A percentile compares a stretch with the other conserved stretches of the same genome.
phyloP scores from a whole-genome alignment of 805 yeast species.

The Kazachstania kunashirensis region DNA sequence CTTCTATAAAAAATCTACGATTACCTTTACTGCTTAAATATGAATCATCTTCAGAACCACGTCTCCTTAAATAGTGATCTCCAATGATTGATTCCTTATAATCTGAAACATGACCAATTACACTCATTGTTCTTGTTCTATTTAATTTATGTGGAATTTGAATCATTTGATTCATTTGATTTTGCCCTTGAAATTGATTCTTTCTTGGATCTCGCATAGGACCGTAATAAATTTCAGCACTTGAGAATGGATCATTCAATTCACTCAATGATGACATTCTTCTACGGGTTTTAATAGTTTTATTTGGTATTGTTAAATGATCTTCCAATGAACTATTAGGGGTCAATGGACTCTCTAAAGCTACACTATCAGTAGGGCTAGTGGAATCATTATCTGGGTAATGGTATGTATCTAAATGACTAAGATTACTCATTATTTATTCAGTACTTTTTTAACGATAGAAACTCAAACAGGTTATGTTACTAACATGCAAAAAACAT shows the following conservation, averaged over 20 bases:
- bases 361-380: too few relatives aligned
- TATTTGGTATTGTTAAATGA: too few relatives aligned
- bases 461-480: too few relatives aligned
- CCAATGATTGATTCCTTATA: slow-evolving; percentile 12
- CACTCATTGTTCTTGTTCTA: slow-evolving; percentile 50
- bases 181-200: neutral
- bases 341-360: too few relatives aligned
- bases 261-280: slow-evolving; percentile 39
- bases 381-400: too few relatives aligned
- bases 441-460: too few relatives aligned
- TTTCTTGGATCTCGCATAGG: slow-evolving; percentile 48
- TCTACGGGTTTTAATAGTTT: slow-evolving; percentile 10
- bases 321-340: too few relatives aligned
- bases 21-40: slow-evolving; percentile 31
- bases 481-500: too few relatives aligned
- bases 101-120: slow-evolving; percentile 28
- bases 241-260: slow-evolving; percentile 51
- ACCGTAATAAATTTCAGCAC: slow-evolving; percentile 64
- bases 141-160: slow-evolving; percentile 27
- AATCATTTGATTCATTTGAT: slow-evolving; percentile 12
- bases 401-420: too few relatives aligned
- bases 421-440: too few relatives aligned
- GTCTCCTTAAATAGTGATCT: slow-evolving; percentile 32
- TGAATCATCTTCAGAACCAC: slow-evolving; percentile 48
- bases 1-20: slow-evolving; percentile 52